Evolutionary conservation across 225 moss, liverwort and hornwort species (phyloP).

Genomic region (Neckera pumila): DNA sequence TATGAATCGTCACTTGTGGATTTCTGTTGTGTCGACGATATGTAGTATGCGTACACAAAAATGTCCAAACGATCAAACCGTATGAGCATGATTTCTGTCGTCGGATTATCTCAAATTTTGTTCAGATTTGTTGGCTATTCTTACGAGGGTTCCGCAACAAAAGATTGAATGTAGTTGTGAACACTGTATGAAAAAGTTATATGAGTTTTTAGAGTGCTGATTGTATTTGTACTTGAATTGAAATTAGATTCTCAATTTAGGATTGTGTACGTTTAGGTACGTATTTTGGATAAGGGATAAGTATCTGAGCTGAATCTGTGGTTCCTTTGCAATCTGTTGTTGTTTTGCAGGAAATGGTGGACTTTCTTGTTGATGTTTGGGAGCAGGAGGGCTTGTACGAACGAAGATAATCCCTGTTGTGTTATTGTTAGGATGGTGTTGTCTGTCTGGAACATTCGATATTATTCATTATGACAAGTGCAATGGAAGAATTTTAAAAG

Average conservation of each 20-base stretch:
- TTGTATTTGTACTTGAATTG: neutral
- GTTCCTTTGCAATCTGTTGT: neutral
- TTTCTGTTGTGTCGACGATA: too few relatives aligned
- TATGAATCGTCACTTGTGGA: neutral
- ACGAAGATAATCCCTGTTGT: conserved; percentile 17
- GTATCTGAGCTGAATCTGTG: neutral
- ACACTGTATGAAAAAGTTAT: neutral
- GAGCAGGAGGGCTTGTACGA: conserved; percentile 48
- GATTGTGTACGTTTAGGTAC: neutral
- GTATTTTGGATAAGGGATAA: neutral
- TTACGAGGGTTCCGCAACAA: neutral
- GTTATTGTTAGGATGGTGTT: neutral
- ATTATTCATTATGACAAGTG: neutral
- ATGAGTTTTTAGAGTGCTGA: neutral
- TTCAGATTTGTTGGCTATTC: neutral
- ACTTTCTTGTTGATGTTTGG: conserved; percentile 47
- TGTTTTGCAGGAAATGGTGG: conserved; percentile 38
- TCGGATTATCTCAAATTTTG: neutral
- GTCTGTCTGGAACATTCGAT: neutral
- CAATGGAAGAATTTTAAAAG: neutral
- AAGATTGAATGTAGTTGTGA: neutral
- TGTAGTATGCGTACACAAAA: neutral
- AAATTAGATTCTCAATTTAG: neutral
- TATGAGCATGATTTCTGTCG: neutral
- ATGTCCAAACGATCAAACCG: neutral